Base-by-base conservation (phyloP, 2,329 filamentous ascomycete genomes). In the Exophiala mesophila region DNA sequence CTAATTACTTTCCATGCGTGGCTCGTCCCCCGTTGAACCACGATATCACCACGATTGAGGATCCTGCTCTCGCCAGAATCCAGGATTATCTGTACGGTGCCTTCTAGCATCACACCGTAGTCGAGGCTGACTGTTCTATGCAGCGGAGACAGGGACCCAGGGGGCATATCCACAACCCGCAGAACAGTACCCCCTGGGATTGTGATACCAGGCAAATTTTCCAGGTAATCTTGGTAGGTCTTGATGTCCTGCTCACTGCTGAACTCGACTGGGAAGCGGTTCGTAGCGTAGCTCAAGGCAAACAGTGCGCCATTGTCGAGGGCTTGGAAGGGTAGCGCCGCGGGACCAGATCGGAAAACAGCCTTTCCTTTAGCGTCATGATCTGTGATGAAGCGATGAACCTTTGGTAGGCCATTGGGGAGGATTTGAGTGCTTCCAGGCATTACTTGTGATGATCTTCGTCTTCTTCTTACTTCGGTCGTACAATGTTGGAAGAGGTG, bases 61-160 rank as follows among this genome's bases (percentile, higher is more conserved):
- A 62, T 39, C 31, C 63, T 61, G 36, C 57, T 63, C 42, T 71
- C 72, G 1, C 74, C 73, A 10, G 68, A 68, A 42, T 76, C 74
- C 4, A 78, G 57, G 3, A 69, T 41, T 55, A 77, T 62, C 45
- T 74, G 71, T 17, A 78, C 52, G 50, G 67, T 62, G 1, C 75
- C 75, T 48, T 77, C 73, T 5, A 78, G 49, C 2, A 77, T 65
- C 35, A 77, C 63, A 2, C 72, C 74, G 46, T 71, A 77, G 52
- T 78, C 74, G 3, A 78, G 58, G 19, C 65, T 71, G 47, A 72
- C 63, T 1, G 73, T 76, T n/a, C 74, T 67, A 50, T 78, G 75
- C 64, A 76, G 71, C 8, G 68, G 56, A 8, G 61, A 62, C n/a
- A 56, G 51, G 15, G 63, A 61, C 3, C 57, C 59, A 1, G 71